Conservation (phyloP, 805 yeast species). For the Saturnispora hagleri region DNA sequence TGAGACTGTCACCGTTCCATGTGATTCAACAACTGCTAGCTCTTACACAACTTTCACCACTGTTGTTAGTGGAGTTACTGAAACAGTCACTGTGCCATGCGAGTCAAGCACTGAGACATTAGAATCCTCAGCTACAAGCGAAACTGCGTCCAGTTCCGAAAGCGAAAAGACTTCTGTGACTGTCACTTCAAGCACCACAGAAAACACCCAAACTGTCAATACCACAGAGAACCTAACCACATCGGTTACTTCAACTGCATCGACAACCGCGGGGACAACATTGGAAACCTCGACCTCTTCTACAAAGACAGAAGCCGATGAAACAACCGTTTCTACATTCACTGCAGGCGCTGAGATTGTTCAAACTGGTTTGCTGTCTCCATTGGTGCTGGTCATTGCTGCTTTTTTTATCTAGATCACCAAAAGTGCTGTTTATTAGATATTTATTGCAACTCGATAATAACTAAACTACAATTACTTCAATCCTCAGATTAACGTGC, state of each 20-base stretch:
- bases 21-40: background rate
- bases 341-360: background rate
- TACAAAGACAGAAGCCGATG: background rate
- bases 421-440: background rate
- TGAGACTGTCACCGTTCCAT: background rate
- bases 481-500: too few species aligned
- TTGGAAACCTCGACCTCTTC: background rate
- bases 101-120: background rate
- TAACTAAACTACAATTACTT: background rate
- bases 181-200: background rate
- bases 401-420: background rate
- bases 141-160: background rate
- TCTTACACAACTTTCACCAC: background rate
- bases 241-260: background rate
- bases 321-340: background rate
- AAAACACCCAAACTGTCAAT: background rate
- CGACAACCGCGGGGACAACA: background rate
- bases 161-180: background rate
- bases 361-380: background rate
- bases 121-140: background rate
- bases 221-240: background rate
- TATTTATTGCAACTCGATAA: background rate
- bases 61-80: background rate
- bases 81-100: background rate
- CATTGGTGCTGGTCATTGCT: background rate